Evolutionary conservation across 345 rosid genomes (phyloP), one percentile per base, ranked within the genome.

Genomic region (Salix udensis): DNA sequence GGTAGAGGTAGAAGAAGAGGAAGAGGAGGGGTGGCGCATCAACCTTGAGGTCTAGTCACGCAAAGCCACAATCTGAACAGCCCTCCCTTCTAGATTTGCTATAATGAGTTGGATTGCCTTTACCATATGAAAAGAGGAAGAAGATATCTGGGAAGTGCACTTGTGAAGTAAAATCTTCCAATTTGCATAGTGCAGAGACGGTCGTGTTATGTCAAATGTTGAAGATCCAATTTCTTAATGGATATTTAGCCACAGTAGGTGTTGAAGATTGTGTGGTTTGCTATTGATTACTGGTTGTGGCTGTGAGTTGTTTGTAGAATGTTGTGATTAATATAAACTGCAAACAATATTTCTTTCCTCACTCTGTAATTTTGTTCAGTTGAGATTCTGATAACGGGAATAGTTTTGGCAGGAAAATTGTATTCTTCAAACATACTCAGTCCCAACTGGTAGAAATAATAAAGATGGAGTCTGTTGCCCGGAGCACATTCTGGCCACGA

Each of bases 1-100:
- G 94, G 94, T 66, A 85, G 94, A 82, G 97, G 98, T 65, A 85
- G 96, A 68, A 87, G 89, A 67, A 85, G 96, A 68, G 89, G 89
- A 46, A 82, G 86, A 80, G 94, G 21, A 82, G 88, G 68, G 92
- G 87, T 74, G 82, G 87, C 42, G 58, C 76, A 39, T 81, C 89
- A 58, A 70, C 75, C 39, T 76, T 90, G 71, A 87, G 86, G 66
- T 23, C 89, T 46, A 84, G 42, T 69, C 82, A 85, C 6, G 74
- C 83, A 36, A 94, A 87, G 80, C 78, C 80, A 2, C 80, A 84
- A 61, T 76, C 88, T 9, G 87, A 68, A 74, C 97, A 91, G 37
- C 92, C 97, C 6, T 82, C 94, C 52, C 84, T 95, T 46, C 44
- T 93, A 86, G 98, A 95, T 80, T 85, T 95, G 71, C 87, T 95